Evolutionary conservation across 768 basidiomycete genomes (phyloP), one percentile per base, ranked within the genome.

Genomic region (Vishniacozyma victoriae): DNA sequence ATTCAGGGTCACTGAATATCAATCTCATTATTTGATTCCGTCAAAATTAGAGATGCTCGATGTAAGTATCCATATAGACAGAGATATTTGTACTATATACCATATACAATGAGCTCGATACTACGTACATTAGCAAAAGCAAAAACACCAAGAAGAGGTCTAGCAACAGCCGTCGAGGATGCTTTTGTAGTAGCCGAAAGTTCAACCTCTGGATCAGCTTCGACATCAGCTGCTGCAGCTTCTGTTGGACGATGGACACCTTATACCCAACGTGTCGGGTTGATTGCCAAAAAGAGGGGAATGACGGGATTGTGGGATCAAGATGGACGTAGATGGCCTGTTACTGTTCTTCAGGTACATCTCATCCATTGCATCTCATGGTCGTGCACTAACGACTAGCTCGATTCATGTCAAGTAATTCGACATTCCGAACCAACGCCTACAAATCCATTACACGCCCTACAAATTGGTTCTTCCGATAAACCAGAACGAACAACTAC

Each of bases 261-360:
- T 39, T 76, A 78, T 52, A 90, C 88, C 5, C 79, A 86, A 55
- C 80, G 95, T 48, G 93, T 91, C 0, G 95, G 95, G 6, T 76
- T 95, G 54, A 85, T 99, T 70, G 93, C 90, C 20, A 80, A 85
- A 49, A 99, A 99, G 76, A 82, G 89, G 47, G 95, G 95, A 37
- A 97, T 97, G 95, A 85, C 87, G 9, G 80, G 80, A 13, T 75
- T 97, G 64, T 97, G 89, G 87, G 87, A 91, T 66, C 80, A 85
- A 68, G 84, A 88, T 49, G 95, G 95, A 20, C 82, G 80, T 27
- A 78, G 86, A 41, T 77, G 86, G 57, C 93, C 95, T 1, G 89
- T 95, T 23, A 99, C 95, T 0, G 82, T 99, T 40, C 80, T 99
- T 33, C 91, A 97, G 79, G 93, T 90, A 57, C 55, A 78, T 59